A percentile compares a stretch with the other conserved stretches of the same genome.
Evolutionary conservation across 2,329 filamentous ascomycete genomes (phyloP).

Genomic region (Knoxdaviesia proteae): DNA sequence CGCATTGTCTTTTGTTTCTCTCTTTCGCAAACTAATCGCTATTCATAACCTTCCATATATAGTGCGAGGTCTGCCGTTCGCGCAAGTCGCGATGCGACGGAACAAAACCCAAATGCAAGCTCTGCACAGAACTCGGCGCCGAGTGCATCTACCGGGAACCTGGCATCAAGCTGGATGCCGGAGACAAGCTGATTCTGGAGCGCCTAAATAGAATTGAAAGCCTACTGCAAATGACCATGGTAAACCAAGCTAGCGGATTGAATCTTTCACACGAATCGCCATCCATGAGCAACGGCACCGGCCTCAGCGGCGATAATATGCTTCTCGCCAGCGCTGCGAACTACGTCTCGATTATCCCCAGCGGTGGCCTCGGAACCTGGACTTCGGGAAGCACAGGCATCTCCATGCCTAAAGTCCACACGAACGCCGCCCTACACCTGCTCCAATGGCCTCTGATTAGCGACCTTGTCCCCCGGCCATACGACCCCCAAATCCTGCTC

Average conservation of each 20-base stretch:
- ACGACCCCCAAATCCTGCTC: conserved; percentile 62
- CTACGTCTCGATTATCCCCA: conserved; percentile 34
- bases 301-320: conserved; percentile 29
- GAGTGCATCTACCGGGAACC: conserved; percentile 73
- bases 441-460: conserved; percentile 66
- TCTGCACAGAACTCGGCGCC: conserved; percentile 62
- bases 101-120: conserved; percentile 62
- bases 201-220: conserved; percentile 59
- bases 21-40: neutral
- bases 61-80: conserved; percentile 68
- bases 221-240: conserved; percentile 50
- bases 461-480: conserved; percentile 54
- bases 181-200: conserved; percentile 70
- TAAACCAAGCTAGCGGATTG: conserved; percentile 17
- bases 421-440: conserved; percentile 58
- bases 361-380: conserved; percentile 53
- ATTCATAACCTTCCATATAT: neutral
- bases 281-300: conserved; percentile 41
- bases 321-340: conserved; percentile 22
- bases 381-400: conserved; percentile 48
- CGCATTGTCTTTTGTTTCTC: neutral
- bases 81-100: conserved; percentile 65
- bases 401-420: conserved; percentile 70
- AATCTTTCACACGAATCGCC: conserved; percentile 26
- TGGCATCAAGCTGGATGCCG: conserved; percentile 69